Percentiles rank a stretch among this genome's conserved stretches.
These are phyloP conservation scores for Scenedesmus sp. DNA, from an alignment of 163 green algal species.

Conservation along the genomic window DNA sequence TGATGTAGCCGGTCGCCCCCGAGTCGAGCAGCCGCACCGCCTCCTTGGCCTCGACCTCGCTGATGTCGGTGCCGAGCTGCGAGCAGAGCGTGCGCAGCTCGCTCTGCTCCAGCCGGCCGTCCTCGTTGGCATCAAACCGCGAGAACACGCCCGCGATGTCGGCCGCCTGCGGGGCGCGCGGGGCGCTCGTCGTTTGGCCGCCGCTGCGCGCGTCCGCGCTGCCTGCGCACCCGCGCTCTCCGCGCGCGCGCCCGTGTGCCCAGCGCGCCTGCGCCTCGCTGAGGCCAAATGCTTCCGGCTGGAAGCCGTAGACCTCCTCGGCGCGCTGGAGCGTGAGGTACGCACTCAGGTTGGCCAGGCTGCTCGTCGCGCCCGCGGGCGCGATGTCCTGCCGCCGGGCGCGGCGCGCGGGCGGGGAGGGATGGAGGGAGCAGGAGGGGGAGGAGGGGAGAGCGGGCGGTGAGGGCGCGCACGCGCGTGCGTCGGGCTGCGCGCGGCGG, in stretches of 20 bases:
- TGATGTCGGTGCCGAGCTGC: constrained; percentile 58
- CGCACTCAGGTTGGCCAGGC: constrained; percentile 68
- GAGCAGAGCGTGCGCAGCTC: constrained; percentile 61
- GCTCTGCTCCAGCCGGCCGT: constrained; percentile 61
- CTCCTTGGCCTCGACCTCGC: constrained; percentile 60
- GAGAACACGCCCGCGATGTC: constrained; percentile 69
- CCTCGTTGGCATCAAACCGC: constrained; percentile 71
- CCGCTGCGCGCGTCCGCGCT: too few species aligned
- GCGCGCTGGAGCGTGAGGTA: constrained; percentile 71
- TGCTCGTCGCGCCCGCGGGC: constrained; percentile 37
- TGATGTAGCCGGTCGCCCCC: constrained; percentile 46
- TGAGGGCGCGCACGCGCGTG: too few species aligned
- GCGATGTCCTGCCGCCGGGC: constrained; percentile 5
- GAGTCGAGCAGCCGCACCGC: constrained; percentile 69
- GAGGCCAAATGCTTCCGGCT: constrained; percentile 57
- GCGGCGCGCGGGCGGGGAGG: too few species aligned
- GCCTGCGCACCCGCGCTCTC: too few species aligned
- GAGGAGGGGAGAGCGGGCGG: too few species aligned
- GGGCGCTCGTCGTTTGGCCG: too few species aligned
- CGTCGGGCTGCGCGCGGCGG: too few species aligned
- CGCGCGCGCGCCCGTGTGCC: too few species aligned
- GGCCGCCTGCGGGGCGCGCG: too few species aligned
- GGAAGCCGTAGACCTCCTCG: constrained; percentile 63
- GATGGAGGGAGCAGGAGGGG: too few species aligned
- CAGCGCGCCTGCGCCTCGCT: constrained; percentile 59